A percentile compares a stretch with the other conserved stretches of the same genome.
Conservation (phyloP, 2,329 filamentous ascomycete species). For the Penicillium sp. region DNA sequence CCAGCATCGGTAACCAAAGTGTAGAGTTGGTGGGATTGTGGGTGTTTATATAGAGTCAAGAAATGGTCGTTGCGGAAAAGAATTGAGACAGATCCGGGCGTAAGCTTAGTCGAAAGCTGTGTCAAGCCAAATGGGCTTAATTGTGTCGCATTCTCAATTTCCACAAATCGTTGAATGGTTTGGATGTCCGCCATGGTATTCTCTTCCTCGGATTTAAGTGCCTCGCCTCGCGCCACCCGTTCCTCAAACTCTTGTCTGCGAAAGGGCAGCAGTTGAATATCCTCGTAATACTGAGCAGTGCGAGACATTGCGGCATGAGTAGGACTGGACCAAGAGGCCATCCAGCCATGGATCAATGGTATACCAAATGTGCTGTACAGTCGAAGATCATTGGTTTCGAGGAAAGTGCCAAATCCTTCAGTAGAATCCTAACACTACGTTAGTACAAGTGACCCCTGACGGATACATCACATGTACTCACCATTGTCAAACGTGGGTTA, state of each 20-base stretch:
- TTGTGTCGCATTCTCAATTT: constrained; percentile 72
- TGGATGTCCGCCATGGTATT: constrained; percentile 77
- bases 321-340: constrained; percentile 65
- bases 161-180: constrained; percentile 79
- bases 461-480: constrained; percentile 14
- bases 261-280: constrained; percentile 85
- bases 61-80: constrained; percentile 98
- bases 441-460: background rate
- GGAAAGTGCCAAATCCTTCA: constrained; percentile 68
- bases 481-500: constrained; percentile 80
- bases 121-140: constrained; percentile 78
- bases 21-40: constrained; percentile 69
- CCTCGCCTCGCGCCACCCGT: constrained; percentile 63
- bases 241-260: constrained; percentile 83
- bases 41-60: constrained; percentile 87
- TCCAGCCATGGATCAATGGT: constrained; percentile 89
- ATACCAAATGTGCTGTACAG: constrained; percentile 87
- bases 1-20: constrained; percentile 91
- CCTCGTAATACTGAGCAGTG: constrained; percentile 81
- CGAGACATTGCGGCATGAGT: constrained; percentile 69
- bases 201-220: constrained; percentile 69
- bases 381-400: constrained; percentile 82
- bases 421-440: constrained; percentile 29
- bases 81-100: constrained; percentile 79
- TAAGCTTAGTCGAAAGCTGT: constrained; percentile 66